phyloP scores from a whole-genome alignment of 2,329 filamentous ascomycete genomes.

The Amesomyces nigricolor region DNA sequence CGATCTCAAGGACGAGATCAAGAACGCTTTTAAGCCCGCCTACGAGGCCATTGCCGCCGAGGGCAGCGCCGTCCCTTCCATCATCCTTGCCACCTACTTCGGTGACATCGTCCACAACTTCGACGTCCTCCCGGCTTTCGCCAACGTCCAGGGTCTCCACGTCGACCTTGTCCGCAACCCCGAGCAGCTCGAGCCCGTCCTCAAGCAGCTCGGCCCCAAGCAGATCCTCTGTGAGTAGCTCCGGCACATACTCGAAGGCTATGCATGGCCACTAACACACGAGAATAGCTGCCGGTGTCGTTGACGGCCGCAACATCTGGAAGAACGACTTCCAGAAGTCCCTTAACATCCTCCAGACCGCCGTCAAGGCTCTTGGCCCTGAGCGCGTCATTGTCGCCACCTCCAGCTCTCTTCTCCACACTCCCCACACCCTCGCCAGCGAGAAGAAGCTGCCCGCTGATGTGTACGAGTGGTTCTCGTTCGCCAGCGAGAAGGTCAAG shows the following conservation, averaged over 20 bases:
- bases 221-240: constrained; percentile 63
- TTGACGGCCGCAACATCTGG: constrained; percentile 99
- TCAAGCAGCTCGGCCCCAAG: constrained; percentile 76
- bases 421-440: constrained; percentile 92
- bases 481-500: constrained; percentile 87
- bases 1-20: constrained; percentile 82
- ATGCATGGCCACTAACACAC: background rate
- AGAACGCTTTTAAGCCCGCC: constrained; percentile 95
- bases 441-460: constrained; percentile 98
- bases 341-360: constrained; percentile 83
- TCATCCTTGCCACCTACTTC: constrained; percentile 95
- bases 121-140: constrained; percentile 64
- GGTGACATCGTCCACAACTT: constrained; percentile 99
- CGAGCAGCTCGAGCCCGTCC: constrained; percentile 87
- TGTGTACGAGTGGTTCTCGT: constrained; percentile 97
- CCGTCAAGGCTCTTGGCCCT: constrained; percentile 91
- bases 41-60: constrained; percentile 82
- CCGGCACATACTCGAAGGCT: no score
- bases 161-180: constrained; percentile 96
- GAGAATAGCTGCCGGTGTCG: constrained; percentile 68
- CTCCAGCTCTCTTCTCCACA: constrained; percentile 96
- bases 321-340: constrained; percentile 98
- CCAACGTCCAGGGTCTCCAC: constrained; percentile 79
- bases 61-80: constrained; percentile 75
- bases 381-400: constrained; percentile 95